Base-by-base conservation (phyloP, 345 rosid species). In the Nephelium lappaceum region DNA sequence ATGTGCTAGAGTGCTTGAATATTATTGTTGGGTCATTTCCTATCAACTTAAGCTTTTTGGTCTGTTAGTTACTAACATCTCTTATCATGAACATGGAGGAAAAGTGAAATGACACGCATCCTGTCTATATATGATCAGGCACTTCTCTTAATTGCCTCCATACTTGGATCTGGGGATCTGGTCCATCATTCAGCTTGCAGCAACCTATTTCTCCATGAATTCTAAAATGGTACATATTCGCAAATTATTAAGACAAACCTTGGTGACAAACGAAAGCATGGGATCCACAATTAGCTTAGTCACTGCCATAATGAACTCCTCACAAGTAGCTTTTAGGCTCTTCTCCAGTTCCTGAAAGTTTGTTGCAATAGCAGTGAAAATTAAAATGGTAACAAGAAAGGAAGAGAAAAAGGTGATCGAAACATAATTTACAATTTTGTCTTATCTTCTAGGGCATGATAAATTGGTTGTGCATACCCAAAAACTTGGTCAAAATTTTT, bases 241-340 rank as follows among this genome's bases (percentile, higher is more conserved):
- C 45, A 61, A 58, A 45, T 27, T 31, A 71, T 63, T 85, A 75
- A 74, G 80, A 69, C 77, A 19, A 77, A 95, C 99, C 98, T 96
- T 94, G 82, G 98, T 86, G n/a, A 85, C 94, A 85, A 96, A 96
- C 38, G 97, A 96, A 83, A 96, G 99, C 97, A 96, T 91, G 73
- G 99, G 98, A 86, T 96, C 99, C 78, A 94, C 99, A 71, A 94
- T 92, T 73, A 89, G 89, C 87, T 96, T 96, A 60, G 99, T 94
- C 81, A 93, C 95, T 71, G 95, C 85, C 98, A 96, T 94, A 67
- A 94, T 96, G 87, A 94, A 96, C 90, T 96, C 99, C 89, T 96
- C 99, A 57, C 98, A 96, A 55, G 98, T 94, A 79, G 97, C 86
- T 87, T 96, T 96, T 5, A 96, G 88, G 88, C 91, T 92, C 88